Evolutionary conservation across 2,329 filamentous ascomycete species (phyloP), one percentile per base, ranked within the genome.

Genomic region (Hypoxylon sp.): DNA sequence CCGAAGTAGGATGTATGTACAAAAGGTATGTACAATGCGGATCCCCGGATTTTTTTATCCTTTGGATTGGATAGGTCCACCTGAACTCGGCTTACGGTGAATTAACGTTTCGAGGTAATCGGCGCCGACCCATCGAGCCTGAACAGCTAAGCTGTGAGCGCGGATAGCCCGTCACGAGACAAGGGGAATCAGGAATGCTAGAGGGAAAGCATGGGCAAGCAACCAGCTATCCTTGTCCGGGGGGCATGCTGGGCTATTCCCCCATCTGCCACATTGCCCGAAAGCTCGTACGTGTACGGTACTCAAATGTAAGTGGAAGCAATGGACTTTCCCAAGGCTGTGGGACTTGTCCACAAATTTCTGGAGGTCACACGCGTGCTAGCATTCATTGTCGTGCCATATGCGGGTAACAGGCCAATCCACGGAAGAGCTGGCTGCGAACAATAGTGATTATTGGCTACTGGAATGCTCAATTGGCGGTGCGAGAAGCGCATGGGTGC

Each of bases 291-390:
- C 34, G 17, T 38, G 21, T 58, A 38, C 51, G 28, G 21, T 58
- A 38, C 51, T 53, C 5, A 34, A 57, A 65, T 58, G 21, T 21
- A 51, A 50, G 32, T 57, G 53, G 58, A 28, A 53, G 32, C 51
- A 21, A 49, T 56, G 25, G 52, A 32, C 48, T 69, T 71, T 63
- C 68, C 68, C 63, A 23, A 21, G 30, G 53, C 65, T 38, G 57
- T 48, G 63, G 62, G 62, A 66, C 56, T 69, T 36, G 45, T 56
- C 68, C 68, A 71, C 60, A 68, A 69, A 66, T 55, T 51, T 60
- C 55, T 67, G 48, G 57, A 65, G 60, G 68, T 71, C 68, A 71
- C 68, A 70, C 63, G 68, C 65, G 52, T 68, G 48, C 62, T 60
- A 59, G 49, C 41, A 45, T 60, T 70, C 49, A 30, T 38, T 41